Percentiles rank a stretch among this genome's conserved stretches.
These are phyloP conservation scores for Pseudoscleropodium purum DNA, from an alignment of 225 moss, liverwort and hornwort species.

Conservation along the genomic window DNA sequence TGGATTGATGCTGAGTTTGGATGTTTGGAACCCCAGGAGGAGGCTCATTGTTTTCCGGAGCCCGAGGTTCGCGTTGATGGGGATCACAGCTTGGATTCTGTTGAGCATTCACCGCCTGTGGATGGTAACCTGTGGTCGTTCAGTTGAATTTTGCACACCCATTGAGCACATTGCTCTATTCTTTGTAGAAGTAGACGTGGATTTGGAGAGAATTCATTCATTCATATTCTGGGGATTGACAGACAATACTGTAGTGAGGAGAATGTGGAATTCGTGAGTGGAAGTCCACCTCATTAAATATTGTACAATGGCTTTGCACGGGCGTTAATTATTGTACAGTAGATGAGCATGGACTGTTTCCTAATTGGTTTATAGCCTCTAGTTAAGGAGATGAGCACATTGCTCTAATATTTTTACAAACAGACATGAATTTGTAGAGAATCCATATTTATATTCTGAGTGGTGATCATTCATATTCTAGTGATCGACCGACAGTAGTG, in stretches of 20 bases:
- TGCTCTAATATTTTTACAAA: neutral
- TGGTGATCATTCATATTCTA: neutral
- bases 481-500: neutral
- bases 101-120: neutral
- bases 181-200: neutral
- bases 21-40: neutral
- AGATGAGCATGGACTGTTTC: neutral
- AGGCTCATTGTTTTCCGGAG: neutral
- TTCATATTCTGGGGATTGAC: neutral
- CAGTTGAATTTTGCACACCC: neutral
- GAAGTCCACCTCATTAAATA: neutral
- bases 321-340: neutral
- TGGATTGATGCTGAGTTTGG: constrained; percentile 23
- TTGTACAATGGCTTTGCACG: neutral
- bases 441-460: neutral
- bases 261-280: neutral
- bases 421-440: neutral
- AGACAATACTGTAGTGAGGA: neutral
- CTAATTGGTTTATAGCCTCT: neutral
- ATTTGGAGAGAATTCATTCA: neutral
- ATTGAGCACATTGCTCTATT: neutral
- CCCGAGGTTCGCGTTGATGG: neutral
- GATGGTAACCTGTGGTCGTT: constrained; percentile 16
- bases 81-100: neutral
- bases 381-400: neutral